phyloP scores from a whole-genome alignment of 148 eudicot genomes.

The Rhododendron griersonianum region DNA sequence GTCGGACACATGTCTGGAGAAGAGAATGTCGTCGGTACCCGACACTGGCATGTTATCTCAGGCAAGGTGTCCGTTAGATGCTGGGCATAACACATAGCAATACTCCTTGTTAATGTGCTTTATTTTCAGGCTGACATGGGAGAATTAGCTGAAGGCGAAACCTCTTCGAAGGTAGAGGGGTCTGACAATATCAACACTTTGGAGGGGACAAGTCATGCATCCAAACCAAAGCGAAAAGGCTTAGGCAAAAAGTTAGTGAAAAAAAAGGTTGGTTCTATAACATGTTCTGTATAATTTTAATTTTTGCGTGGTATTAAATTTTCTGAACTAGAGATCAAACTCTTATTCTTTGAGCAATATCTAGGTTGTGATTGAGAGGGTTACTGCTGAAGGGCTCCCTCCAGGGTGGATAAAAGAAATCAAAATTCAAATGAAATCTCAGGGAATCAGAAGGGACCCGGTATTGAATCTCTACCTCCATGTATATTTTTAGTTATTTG shows the following conservation, averaged over 20 bases:
- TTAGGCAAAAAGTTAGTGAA: constrained; percentile 18
- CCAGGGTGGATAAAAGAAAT: constrained; percentile 69
- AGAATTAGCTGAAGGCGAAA: constrained; percentile 5
- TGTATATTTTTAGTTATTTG: neutral
- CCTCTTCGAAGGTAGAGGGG: constrained; percentile 15
- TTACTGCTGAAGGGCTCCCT: constrained; percentile 52
- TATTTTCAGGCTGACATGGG: constrained; percentile 13
- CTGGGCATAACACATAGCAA: neutral
- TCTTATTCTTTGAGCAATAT: constrained; percentile 8
- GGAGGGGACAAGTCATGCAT: neutral
- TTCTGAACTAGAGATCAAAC: neutral
- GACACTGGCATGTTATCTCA: neutral
- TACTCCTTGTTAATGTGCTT: neutral
- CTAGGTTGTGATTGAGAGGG: constrained; percentile 41
- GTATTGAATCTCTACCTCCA: constrained; percentile 26
- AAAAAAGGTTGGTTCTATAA: constrained; percentile 33
- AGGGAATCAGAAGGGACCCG: constrained; percentile 39
- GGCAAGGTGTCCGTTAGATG: neutral
- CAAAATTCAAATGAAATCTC: constrained; percentile 28
- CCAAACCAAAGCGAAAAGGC: constrained; percentile 22
- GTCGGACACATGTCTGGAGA: too few relatives aligned
- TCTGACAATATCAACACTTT: constrained; percentile 6
- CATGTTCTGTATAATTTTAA: neutral
- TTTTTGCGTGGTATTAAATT: neutral
- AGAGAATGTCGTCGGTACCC: neutral